Percentiles rank a stretch among this genome's conserved stretches.
These are phyloP conservation scores for Carex parvula DNA, from an alignment of 176 grass and related monocot species.

Conservation along the genomic window DNA sequence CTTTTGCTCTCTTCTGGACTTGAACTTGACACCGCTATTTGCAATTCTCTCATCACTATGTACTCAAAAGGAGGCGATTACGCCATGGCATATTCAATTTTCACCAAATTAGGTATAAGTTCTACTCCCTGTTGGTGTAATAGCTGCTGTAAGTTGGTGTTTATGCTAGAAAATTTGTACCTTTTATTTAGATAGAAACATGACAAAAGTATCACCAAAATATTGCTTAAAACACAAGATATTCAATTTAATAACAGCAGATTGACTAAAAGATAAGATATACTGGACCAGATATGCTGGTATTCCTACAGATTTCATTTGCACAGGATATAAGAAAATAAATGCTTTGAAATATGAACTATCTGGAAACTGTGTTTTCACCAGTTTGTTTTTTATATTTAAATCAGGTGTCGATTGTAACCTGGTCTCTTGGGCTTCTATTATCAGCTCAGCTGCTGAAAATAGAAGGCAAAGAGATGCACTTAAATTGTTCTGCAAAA, in stretches of 20 bases:
- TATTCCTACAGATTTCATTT: background rate
- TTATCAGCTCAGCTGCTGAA: conserved; percentile 15
- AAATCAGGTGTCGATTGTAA: background rate
- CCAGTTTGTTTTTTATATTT: background rate
- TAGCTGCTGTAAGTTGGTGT: background rate
- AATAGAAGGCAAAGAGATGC: conserved; percentile 7
- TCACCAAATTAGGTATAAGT: conserved; percentile 6
- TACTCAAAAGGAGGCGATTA: conserved; percentile 26
- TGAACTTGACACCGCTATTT: conserved; percentile 18
- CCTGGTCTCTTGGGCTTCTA: conserved; percentile 14
- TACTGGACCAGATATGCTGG: background rate
- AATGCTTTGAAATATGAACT: background rate
- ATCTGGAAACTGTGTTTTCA: background rate
- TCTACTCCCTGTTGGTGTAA: background rate
- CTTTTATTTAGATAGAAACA: background rate
- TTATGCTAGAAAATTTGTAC: background rate
- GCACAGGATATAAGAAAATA: background rate
- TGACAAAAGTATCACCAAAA: background rate
- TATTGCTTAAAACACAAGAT: background rate
- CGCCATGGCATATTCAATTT: background rate
- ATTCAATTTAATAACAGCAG: background rate
- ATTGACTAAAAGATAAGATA: background rate
- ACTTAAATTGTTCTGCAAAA: conserved; percentile 19
- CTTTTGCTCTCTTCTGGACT: conserved; percentile 23
- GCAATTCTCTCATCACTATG: conserved; percentile 19